phyloP scores from a whole-genome alignment of 1,139 yeast species.

The Entelexis paramagnoliae region DNA sequence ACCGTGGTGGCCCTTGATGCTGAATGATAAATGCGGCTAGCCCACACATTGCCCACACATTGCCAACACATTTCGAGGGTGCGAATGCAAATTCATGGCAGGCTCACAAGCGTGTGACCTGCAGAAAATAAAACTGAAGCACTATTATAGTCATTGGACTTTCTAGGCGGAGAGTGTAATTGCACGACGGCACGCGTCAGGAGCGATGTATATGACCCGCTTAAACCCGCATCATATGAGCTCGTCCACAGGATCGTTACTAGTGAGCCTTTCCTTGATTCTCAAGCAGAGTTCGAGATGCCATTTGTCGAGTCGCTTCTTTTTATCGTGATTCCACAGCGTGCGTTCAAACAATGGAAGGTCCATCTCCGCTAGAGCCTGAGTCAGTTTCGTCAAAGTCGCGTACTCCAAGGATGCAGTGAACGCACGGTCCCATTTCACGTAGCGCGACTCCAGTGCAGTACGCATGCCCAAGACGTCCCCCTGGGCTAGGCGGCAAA shows the following conservation, averaged over 20 bases:
- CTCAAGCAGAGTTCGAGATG: slow-evolving; percentile 72
- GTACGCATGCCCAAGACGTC: slow-evolving; percentile 55
- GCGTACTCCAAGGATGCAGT: slow-evolving; percentile 66
- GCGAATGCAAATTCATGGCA: too few relatives aligned
- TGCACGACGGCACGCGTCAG: too few relatives aligned
- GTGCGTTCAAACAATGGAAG: slow-evolving; percentile 60
- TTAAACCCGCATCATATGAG: slow-evolving; percentile 8
- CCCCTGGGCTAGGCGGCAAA: slow-evolving; percentile 70
- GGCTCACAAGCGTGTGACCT: too few relatives aligned
- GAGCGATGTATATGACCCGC: too few relatives aligned
- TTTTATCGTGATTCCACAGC: slow-evolving; percentile 74
- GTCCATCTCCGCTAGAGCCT: slow-evolving; percentile 68
- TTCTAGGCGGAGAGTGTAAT: too few relatives aligned
- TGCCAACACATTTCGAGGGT: too few relatives aligned
- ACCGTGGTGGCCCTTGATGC: too few relatives aligned
- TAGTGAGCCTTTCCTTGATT: slow-evolving; percentile 52
- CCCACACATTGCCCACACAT: too few relatives aligned
- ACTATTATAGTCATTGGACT: too few relatives aligned
- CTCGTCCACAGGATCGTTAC: slow-evolving; percentile 56
- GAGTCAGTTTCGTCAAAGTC: slow-evolving; percentile 50
- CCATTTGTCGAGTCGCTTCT: slow-evolving; percentile 78
- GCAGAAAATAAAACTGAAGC: too few relatives aligned
- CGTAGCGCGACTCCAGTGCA: slow-evolving; percentile 54
- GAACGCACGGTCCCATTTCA: slow-evolving; percentile 66
- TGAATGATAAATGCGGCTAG: too few relatives aligned